phyloP scores from a whole-genome alignment of 148 eudicot genomes.

The Vaccinium vitisidaea region DNA sequence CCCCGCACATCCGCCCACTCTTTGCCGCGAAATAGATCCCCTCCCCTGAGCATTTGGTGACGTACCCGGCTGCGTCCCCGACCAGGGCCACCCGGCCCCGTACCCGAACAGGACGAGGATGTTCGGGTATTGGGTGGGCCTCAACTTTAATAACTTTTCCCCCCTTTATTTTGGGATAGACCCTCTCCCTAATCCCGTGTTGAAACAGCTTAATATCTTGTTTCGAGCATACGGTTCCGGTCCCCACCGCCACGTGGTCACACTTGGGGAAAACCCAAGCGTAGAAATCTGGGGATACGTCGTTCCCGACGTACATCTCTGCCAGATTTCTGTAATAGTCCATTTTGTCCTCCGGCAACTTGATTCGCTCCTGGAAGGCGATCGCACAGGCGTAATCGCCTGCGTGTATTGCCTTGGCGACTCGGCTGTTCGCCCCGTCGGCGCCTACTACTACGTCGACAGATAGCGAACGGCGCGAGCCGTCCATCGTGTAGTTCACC shows the following conservation, averaged over 20 bases:
- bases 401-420: slow-evolving; percentile 71
- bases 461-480: slow-evolving; percentile 29
- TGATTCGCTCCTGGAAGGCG: slow-evolving; percentile 83
- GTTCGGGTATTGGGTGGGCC: slow-evolving; percentile 97
- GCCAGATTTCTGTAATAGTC: slow-evolving; percentile 70
- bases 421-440: slow-evolving; percentile 83
- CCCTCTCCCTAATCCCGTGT: slow-evolving; percentile 53
- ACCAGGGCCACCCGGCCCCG: slow-evolving; percentile 77
- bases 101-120: slow-evolving; percentile 76
- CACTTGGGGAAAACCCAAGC: slow-evolving; percentile 96
- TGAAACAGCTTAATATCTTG: slow-evolving; percentile 59
- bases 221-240: slow-evolving; percentile 68
- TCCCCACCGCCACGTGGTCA: slow-evolving; percentile 93
- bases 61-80: slow-evolving; percentile 93
- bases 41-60: slow-evolving; percentile 90
- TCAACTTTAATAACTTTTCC: slow-evolving; percentile 78
- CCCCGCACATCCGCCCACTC: slow-evolving; percentile 81
- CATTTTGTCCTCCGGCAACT: slow-evolving; percentile 76
- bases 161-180: slow-evolving; percentile 50
- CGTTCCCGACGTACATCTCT: slow-evolving; percentile 90
- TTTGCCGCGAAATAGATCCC: slow-evolving; percentile 93
- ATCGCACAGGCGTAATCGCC: slow-evolving; percentile 80
- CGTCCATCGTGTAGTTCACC: slow-evolving; percentile 44
- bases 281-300: slow-evolving; percentile 91
- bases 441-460: slow-evolving; percentile 89